Base-by-base conservation (phyloP, 148 eudicot species). In the Cornus suecica region DNA sequence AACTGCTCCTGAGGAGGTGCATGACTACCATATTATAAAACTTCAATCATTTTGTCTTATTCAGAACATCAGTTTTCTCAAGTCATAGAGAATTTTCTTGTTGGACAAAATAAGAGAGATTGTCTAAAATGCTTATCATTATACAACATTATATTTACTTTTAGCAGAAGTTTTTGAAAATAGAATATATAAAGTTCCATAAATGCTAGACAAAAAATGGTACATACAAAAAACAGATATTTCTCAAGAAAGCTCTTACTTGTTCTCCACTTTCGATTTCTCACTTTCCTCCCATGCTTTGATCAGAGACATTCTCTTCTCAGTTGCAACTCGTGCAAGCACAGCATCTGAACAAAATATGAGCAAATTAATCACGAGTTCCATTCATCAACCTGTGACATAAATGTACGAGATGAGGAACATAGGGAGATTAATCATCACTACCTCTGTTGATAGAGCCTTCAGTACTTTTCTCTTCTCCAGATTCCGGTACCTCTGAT, bases 211-310 rank as follows among this genome's bases (percentile, higher is more conserved):
- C 28, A 29, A 10, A n/a, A 68, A 24, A 8, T 23, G 22, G 22
- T n/a, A n/a, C 18, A 31, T 61, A 32, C 30, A 66, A 37, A 6
- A 37, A 37, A 6, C 42, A 37, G 7, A 37, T 37, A n/a, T n/a
- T n/a, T n/a, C n/a, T 37, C 42, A 37, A 68, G 70, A 56, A 73
- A 68, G 30, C 13, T 52, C 87, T 84, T 89, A 95, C 99, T 92
- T 95, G 84, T 95, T 95, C 67, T 89, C 93, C 30, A 84, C 94
- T 86, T 92, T 95, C 6, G 85, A 84, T 75, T 87, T 92, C 82
- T 92, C 99, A 77, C 89, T 92, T 75, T 95, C 99, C 79, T 95
- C 99, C 99, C 99, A 95, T 81, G 99, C 99, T 80, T 58, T 91
- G 80, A 95, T 85, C 37, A 95, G 73, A 30, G 99, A 91, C 70